phyloP scores from a whole-genome alignment of 2,329 filamentous ascomycete species.

The Cephalotrichum gorgonifer region DNA sequence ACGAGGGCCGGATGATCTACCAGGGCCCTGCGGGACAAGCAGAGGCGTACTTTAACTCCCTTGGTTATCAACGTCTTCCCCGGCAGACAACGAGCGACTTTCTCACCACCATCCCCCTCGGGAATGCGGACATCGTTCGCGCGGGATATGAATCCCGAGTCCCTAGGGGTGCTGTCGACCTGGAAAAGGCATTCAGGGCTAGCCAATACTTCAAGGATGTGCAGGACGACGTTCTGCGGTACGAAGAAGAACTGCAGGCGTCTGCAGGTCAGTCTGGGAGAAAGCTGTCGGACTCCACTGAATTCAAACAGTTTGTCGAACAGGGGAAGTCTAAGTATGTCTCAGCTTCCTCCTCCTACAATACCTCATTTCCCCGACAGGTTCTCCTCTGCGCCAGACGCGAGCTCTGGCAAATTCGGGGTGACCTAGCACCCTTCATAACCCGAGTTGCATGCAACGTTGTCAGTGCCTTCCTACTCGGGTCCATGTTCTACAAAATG shows the following conservation, averaged over 20 bases:
- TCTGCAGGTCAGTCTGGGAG: constrained; percentile 9
- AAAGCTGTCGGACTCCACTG: neutral
- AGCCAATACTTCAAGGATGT: constrained; percentile 16
- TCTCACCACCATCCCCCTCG: constrained; percentile 42
- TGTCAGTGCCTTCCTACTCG: constrained; percentile 42
- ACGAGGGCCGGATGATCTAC: constrained; percentile 32
- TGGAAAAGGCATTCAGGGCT: constrained; percentile 22
- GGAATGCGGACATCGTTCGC: constrained; percentile 21
- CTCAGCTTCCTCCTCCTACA: constrained; percentile 22
- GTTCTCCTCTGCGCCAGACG: constrained; percentile 43
- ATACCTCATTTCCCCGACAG: constrained; percentile 24
- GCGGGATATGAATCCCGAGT: constrained; percentile 21
- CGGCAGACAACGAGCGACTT: constrained; percentile 67
- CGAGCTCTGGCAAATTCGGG: constrained; percentile 19
- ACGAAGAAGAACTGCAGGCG: constrained; percentile 10
- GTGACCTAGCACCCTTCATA: constrained; percentile 53
- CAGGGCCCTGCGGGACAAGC: constrained; percentile 56
- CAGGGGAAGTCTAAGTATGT: neutral
- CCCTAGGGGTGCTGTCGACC: constrained; percentile 25
- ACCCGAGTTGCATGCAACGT: neutral
- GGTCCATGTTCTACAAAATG: constrained; percentile 55
- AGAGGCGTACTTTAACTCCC: constrained; percentile 55
- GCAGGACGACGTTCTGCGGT: constrained; percentile 17
- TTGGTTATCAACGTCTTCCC: constrained; percentile 63
- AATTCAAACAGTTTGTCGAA: neutral